A percentile compares a stretch with the other conserved stretches of the same genome.
Evolutionary conservation across 768 basidiomycete genomes (phyloP).

Genomic region (Hericium erinaceus): DNA sequence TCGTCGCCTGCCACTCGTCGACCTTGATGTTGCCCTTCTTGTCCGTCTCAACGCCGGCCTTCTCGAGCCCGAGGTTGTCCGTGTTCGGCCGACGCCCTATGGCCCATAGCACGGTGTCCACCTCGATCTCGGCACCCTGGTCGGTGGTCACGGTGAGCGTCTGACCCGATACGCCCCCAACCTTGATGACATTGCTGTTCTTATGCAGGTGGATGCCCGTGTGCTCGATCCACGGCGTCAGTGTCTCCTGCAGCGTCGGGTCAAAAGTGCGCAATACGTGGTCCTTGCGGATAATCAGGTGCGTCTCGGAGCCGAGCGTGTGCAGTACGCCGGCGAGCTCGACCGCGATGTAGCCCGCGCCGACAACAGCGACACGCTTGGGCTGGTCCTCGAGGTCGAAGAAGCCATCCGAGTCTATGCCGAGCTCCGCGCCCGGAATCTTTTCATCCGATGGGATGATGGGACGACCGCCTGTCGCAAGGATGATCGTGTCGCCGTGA

Average conservation of each 20-base stretch:
- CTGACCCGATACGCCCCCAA: conserved; percentile 68
- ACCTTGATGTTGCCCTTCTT: conserved; percentile 78
- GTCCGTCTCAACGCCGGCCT: conserved; percentile 66
- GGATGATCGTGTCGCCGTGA: conserved; percentile 64
- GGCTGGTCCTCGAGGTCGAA: conserved; percentile 89
- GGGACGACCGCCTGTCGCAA: conserved; percentile 85
- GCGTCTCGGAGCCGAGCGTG: conserved; percentile 84
- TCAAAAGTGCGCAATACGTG: conserved; percentile 92
- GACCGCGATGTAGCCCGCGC: conserved; percentile 96
- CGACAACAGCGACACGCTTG: conserved; percentile 86
- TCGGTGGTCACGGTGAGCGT: conserved; percentile 69
- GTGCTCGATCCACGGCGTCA: conserved; percentile 90
- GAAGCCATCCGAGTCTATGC: conserved; percentile 93
- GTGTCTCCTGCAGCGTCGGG: conserved; percentile 68
- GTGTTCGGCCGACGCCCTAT: conserved; percentile 86
- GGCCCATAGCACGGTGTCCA: conserved; percentile 88
- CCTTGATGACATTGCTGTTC: conserved; percentile 58
- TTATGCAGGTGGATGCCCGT: conserved; percentile 89
- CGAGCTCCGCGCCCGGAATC: conserved; percentile 85
- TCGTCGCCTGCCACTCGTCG: conserved; percentile 86
- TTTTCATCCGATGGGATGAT: conserved; percentile 65
- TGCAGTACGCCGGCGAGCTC: conserved; percentile 95
- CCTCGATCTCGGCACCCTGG: conserved; percentile 69
- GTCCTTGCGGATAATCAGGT: conserved; percentile 84
- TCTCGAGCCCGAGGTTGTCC: conserved; percentile 65